A percentile compares a stretch with the other conserved stretches of the same genome.
Evolutionary conservation across 2,329 filamentous ascomycete species (phyloP).

Genomic region (Sarocladiaceae sp.): DNA sequence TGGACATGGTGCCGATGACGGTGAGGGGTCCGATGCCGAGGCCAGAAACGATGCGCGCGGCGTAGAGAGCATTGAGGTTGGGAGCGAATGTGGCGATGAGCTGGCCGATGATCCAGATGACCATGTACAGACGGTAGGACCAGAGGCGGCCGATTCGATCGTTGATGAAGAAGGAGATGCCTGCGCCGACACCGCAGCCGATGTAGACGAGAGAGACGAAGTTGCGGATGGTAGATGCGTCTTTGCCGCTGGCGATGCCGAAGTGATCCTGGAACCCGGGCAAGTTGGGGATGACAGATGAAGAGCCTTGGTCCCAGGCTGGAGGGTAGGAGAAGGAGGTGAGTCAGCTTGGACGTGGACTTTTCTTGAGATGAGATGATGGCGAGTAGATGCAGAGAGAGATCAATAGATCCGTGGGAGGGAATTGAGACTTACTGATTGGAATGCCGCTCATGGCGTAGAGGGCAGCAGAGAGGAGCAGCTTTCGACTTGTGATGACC

Average conservation of each 20-base stretch:
- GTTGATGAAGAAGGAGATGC: slow-evolving; percentile 30
- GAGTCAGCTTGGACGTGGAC: neutral
- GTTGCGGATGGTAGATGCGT: slow-evolving; percentile 20
- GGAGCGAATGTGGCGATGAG: slow-evolving; percentile 24
- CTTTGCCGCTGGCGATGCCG: slow-evolving; percentile 18
- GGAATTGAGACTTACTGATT: slow-evolving; percentile 4
- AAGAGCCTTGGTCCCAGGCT: slow-evolving; percentile 18
- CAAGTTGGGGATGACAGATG: slow-evolving; percentile 23
- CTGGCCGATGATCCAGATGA: slow-evolving; percentile 27
- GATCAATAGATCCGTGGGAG: neutral
- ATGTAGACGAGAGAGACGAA: slow-evolving; percentile 31
- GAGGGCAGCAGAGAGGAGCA: slow-evolving; percentile 14
- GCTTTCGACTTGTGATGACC: slow-evolving; percentile 14
- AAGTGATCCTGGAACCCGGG: slow-evolving; percentile 29
- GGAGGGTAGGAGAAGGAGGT: neutral
- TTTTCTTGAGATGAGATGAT: too few relatives aligned
- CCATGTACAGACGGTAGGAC: slow-evolving; percentile 31
- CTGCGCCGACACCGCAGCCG: slow-evolving; percentile 16
- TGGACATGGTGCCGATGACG: slow-evolving; percentile 29
- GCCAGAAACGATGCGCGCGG: slow-evolving; percentile 28
- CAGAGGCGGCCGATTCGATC: slow-evolving; percentile 31
- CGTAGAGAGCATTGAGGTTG: slow-evolving; percentile 25
- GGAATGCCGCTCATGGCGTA: slow-evolving; percentile 17
- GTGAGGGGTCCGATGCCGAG: slow-evolving; percentile 32
- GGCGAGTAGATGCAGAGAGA: neutral